Conservation (phyloP, 345 rosid genomes). For the Eucalyptus coolabah region DNA sequence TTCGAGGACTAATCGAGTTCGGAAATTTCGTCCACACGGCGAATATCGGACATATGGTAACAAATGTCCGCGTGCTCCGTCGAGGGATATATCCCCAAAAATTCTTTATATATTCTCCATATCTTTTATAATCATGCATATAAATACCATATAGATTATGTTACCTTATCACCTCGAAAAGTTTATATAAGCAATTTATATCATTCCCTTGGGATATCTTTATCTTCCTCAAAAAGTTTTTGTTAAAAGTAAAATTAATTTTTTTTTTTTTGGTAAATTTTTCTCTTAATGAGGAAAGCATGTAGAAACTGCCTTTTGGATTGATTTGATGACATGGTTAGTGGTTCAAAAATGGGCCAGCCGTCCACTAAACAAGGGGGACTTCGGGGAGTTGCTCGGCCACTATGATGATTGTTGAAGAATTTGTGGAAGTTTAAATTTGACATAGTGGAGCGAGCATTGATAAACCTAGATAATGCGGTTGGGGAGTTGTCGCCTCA, state of each 20-base stretch:
- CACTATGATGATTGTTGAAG: rapidly evolving
- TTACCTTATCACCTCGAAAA: background rate
- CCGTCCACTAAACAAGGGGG: background rate
- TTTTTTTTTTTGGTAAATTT: background rate
- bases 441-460: background rate
- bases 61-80: background rate
- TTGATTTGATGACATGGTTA: background rate
- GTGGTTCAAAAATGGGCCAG: background rate
- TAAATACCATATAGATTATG: background rate
- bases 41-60: background rate
- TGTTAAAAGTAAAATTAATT: rapidly evolving
- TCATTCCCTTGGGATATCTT: background rate
- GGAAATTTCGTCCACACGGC: background rate
- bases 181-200: too few relatives aligned
- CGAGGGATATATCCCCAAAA: background rate
- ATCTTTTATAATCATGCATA: background rate
- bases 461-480: background rate
- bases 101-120: background rate
- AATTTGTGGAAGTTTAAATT: background rate
- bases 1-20: background rate
- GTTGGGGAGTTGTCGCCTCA: background rate
- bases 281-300: background rate
- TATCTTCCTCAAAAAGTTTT: background rate
- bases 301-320: background rate
- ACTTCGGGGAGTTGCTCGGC: background rate